Base-by-base conservation (phyloP, 73 alveolate species). In the Durusdinium trenchii region DNA sequence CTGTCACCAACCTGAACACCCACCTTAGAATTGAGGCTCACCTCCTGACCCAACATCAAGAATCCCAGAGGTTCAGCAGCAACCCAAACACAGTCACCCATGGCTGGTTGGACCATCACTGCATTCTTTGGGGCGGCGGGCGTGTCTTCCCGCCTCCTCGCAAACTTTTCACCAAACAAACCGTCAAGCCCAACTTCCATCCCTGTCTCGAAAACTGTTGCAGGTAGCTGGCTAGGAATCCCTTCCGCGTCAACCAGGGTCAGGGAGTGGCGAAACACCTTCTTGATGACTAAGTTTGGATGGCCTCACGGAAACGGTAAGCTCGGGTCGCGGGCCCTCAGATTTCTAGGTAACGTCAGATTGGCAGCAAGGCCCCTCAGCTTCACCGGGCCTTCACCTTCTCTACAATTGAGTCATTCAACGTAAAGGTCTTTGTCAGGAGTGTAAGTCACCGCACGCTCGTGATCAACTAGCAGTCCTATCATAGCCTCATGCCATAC, bases 11-110 rank as follows among this genome's bases (percentile, higher is more conserved):
- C 20, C 43, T 54, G 82, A 3, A 90, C 87, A 6, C 46, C 96
- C 1, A 67, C 62, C 36, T 87, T 85, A 32, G 23, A n/a, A 45
- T 87, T 86, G n/a, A 86, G 32, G 52, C 85, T 26, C 26, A 87
- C 95, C 26, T 87, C 95, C 40, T 87, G 95, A 0, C 95, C 85
- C 9, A 87, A 52, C 40, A 43, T 0, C 52, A 87, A 36, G 0
- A 84, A 67, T 5, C 95, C 95, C 12, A 87, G 50, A 0, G 95
- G 95, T 23, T 87, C 95, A 4, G 95, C 62, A 1, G 95, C 84
- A 3, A 87, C 48, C 85, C 95, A 61, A 2, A 87, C 95, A 26
- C 26, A 3, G 51, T 64, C 85, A 32, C n/a, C n/a, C n/a, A n/a
- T n/a, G n/a, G n/a, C n/a, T n/a, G n/a, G n/a, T n/a, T n/a, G n/a